Evolutionary conservation across 2,329 filamentous ascomycete species (phyloP).

Genomic region (Pseudocercospora ulei): DNA sequence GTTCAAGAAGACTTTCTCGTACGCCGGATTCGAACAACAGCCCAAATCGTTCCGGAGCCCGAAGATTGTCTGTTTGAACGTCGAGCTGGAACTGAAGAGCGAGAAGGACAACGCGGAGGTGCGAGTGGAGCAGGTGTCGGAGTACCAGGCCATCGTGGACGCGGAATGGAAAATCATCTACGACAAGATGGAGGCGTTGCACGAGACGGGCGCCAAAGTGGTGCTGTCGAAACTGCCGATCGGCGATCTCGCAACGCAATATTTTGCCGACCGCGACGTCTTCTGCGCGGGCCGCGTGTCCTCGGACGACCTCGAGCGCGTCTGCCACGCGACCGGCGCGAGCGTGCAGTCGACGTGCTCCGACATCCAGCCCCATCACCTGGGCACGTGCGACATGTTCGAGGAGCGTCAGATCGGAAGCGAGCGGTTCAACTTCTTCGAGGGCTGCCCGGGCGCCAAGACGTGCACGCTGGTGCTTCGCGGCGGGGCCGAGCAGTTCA

Average conservation of each 20-base stretch:
- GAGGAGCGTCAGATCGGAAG: conserved; percentile 96
- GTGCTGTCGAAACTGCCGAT: conserved; percentile 96
- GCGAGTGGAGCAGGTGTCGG: conserved; percentile 92
- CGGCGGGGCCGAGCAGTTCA: conserved; percentile 96
- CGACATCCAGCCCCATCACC: conserved; percentile 70
- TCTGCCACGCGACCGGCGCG: conserved; percentile 87
- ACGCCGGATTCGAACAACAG: conserved; percentile 98
- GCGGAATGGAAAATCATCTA: conserved; percentile 99
- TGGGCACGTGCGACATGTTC: conserved; percentile 81
- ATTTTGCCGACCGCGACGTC: conserved; percentile 90
- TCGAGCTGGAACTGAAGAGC: conserved; percentile 95
- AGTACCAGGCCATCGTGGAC: conserved; percentile 98
- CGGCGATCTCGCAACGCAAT: conserved; percentile 90
- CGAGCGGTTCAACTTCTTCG: conserved; percentile 97
- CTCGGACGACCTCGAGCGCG: conserved; percentile 86
- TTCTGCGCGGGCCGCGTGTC: conserved; percentile 95
- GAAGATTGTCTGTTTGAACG: conserved; percentile 94
- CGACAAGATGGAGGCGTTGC: conserved; percentile 93
- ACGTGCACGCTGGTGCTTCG: conserved; percentile 93
- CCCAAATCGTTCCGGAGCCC: conserved; percentile 90
- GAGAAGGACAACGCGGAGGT: conserved; percentile 99
- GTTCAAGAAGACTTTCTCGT: conserved; percentile 99
- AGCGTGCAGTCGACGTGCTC: conserved; percentile 92
- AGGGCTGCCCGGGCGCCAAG: conserved; percentile 88
- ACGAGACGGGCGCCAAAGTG: conserved; percentile 92